Conservation (phyloP, 257 asterid species). For the Lycium ferocissimum region DNA sequence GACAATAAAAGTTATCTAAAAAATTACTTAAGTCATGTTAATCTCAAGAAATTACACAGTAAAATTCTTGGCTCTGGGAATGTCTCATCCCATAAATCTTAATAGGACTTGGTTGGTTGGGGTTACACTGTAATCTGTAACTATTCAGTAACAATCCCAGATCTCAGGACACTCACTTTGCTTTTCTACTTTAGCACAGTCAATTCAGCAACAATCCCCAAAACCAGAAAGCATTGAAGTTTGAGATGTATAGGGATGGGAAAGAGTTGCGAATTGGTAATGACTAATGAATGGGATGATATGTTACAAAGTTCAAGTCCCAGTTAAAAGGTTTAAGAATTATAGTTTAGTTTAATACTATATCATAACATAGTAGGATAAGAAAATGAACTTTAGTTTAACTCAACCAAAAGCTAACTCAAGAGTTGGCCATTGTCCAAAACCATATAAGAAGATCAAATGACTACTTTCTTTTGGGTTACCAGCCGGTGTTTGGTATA, state of each 20-base stretch:
- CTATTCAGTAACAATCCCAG: conserved; percentile 41
- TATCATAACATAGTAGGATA: no score
- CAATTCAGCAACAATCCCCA: conserved; percentile 41
- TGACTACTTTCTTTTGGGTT: no score
- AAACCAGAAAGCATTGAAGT: conserved; percentile 41
- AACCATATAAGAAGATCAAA: no score
- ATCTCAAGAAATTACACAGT: not conserved
- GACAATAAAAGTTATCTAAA: not conserved
- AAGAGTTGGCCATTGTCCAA: no score
- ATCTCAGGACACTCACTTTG: conserved; percentile 35
- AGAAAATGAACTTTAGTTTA: no score
- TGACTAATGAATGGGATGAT: no score
- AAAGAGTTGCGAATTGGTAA: not conserved
- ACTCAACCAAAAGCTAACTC: no score
- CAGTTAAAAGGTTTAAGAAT: no score
- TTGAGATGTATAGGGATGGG: conserved; percentile 12
- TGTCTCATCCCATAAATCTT: not conserved
- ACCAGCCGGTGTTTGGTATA: no score
- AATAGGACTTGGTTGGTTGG: not conserved
- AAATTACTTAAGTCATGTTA: not conserved
- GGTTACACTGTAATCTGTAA: conserved; percentile 34
- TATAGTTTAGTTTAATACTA: not conserved
- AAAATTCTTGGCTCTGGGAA: not conserved
- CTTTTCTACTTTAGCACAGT: conserved; percentile 10
- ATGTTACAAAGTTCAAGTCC: no score